Conservation (phyloP, 208 protist species). For the Trypanosoma mega region DNA sequence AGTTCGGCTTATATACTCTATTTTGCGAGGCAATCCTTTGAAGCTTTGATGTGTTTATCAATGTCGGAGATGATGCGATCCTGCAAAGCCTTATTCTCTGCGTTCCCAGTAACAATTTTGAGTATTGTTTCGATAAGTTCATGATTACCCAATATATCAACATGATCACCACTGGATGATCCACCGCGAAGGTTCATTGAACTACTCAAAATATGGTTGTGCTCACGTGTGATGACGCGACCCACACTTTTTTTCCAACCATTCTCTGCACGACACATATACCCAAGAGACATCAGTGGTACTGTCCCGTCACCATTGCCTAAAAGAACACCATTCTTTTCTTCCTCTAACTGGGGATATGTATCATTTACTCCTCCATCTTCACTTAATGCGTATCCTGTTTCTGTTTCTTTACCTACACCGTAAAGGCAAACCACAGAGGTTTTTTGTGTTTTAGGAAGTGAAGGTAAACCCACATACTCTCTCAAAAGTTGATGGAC, state of each 20-base stretch:
- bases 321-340: slow-evolving; percentile 67
- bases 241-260: slow-evolving; percentile 79
- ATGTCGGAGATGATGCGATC: slow-evolving; percentile 73
- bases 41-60: slow-evolving; percentile 57
- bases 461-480: slow-evolving; percentile 45
- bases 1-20: too few species aligned
- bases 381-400: slow-evolving; percentile 53
- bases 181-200: slow-evolving; percentile 63
- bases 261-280: slow-evolving; percentile 89
- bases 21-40: too few species aligned
- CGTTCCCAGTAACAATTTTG: slow-evolving; percentile 72
- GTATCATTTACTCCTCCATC: slow-evolving; percentile 15
- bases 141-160: slow-evolving; percentile 90
- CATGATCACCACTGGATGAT: slow-evolving; percentile 69
- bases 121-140: slow-evolving; percentile 74
- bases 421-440: slow-evolving; percentile 92
- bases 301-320: slow-evolving; percentile 90
- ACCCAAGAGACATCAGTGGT: slow-evolving; percentile 82
- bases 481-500: slow-evolving; percentile 30
- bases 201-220: slow-evolving; percentile 34
- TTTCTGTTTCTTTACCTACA: slow-evolving; percentile 74
- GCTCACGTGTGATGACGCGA: slow-evolving; percentile 84
- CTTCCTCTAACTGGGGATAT: slow-evolving; percentile 25
- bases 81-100: slow-evolving; percentile 33
- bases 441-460: slow-evolving; percentile 80